These are phyloP conservation scores for Xylaria sp. DNA, from an alignment of 2,329 filamentous ascomycete species.

Conservation along the genomic window DNA sequence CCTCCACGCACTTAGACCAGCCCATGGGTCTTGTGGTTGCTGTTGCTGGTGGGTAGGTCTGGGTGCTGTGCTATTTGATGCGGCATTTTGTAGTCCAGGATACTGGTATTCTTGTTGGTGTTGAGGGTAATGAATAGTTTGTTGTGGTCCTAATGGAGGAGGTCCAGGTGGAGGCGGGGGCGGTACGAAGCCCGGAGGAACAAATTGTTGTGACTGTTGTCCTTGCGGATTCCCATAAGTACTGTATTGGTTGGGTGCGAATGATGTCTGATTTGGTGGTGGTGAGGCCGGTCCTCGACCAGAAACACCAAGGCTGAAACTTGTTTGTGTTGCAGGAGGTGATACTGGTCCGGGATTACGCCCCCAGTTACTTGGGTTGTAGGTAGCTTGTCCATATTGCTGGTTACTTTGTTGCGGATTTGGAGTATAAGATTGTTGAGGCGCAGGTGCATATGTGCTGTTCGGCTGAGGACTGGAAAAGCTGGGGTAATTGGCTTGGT, in stretches of 20 bases:
- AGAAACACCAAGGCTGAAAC: conserved; percentile 49
- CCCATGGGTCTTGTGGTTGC: conserved; percentile 61
- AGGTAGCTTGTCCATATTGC: conserved; percentile 60
- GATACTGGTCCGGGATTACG: conserved; percentile 64
- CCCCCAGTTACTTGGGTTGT: conserved; percentile 69
- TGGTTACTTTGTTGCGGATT: conserved; percentile 54
- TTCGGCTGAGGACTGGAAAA: conserved; percentile 56
- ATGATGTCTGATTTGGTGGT: conserved; percentile 59
- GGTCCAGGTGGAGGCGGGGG: conserved; percentile 72
- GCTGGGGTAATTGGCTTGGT: conserved; percentile 57
- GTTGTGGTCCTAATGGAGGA: conserved; percentile 69
- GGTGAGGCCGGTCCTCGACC: conserved; percentile 60
- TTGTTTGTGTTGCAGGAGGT: conserved; percentile 54
- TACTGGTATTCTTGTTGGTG: conserved; percentile 48
- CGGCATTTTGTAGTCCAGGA: conserved; percentile 35
- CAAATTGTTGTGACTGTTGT: conserved; percentile 57
- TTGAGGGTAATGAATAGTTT: conserved; percentile 65
- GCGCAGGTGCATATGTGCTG: conserved; percentile 44
- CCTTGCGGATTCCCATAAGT: conserved; percentile 58
- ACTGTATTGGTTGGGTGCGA: conserved; percentile 58
- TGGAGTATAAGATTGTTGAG: conserved; percentile 48
- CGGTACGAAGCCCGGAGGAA: conserved; percentile 68
- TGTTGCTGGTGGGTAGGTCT: conserved; percentile 53
- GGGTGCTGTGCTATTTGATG: conserved; percentile 43
- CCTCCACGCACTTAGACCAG: conserved; percentile 64